Conservation (phyloP, 148 eudicot species). For the Silene latifolia region DNA sequence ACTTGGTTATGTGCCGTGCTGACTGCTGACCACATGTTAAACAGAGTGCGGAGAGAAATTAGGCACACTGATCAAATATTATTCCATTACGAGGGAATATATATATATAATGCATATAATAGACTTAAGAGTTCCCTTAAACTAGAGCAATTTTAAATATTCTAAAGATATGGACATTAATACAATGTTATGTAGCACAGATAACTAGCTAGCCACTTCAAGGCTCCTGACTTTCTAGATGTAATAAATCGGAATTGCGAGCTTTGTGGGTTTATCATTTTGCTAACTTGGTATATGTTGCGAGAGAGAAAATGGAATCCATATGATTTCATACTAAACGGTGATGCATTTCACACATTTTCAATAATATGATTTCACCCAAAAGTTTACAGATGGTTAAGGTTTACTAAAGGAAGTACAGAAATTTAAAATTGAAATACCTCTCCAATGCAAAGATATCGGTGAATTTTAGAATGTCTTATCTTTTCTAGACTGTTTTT, state of each 20-base stretch:
- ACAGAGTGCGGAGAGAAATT: not conserved
- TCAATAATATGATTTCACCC: not conserved
- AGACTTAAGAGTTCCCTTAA: too few relatives aligned
- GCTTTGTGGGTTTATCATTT: not conserved
- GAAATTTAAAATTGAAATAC: conserved; percentile 27
- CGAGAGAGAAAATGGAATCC: not conserved
- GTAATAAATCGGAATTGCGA: not conserved
- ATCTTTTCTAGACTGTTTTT: conserved; percentile 50
- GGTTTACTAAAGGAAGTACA: conserved; percentile 15
- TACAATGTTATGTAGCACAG: not conserved
- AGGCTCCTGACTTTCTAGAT: not conserved
- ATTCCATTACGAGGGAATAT: not conserved
- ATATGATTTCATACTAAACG: not conserved
- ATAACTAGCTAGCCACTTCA: not conserved
- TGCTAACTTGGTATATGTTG: not conserved
- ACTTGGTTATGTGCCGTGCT: not conserved
- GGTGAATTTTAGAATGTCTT: conserved; percentile 62
- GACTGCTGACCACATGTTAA: not conserved
- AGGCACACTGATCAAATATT: not conserved
- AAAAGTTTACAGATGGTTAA: not conserved
- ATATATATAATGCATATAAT: too few relatives aligned
- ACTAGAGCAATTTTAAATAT: too few relatives aligned
- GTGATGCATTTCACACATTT: not conserved
- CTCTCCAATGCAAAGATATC: conserved; percentile 68
- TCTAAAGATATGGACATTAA: too few relatives aligned